Conservation (phyloP, 106 monocot species). For the Dendrobium nobile region DNA sequence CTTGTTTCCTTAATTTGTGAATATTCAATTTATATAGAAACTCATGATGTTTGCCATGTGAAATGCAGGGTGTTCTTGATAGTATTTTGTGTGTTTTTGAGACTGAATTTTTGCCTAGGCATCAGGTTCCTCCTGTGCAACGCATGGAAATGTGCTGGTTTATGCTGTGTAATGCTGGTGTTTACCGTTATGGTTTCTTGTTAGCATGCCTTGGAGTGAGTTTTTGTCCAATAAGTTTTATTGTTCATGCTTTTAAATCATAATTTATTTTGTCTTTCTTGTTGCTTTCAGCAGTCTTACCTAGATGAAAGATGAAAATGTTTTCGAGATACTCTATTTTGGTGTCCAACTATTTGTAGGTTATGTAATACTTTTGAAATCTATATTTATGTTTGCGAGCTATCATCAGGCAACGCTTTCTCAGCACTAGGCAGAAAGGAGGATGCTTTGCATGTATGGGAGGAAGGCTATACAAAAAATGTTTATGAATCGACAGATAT, state of each 20-base stretch:
- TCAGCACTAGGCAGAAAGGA: slow-evolving; percentile 79
- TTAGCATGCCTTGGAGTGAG: not conserved
- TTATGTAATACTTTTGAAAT: not conserved
- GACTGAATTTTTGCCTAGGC: not conserved
- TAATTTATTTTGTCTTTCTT: not conserved
- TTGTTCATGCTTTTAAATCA: not conserved
- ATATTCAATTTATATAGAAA: not conserved
- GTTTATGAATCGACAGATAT: slow-evolving; percentile 62
- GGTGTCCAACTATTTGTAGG: not conserved
- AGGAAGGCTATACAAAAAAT: slow-evolving; percentile 61
- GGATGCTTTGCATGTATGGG: slow-evolving; percentile 70
- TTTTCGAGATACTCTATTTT: not conserved
- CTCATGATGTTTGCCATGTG: not conserved
- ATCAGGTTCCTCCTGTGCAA: not conserved
- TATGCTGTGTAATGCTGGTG: not conserved
- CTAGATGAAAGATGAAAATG: not conserved
- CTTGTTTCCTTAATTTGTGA: not conserved
- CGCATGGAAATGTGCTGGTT: not conserved
- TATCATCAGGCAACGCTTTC: slow-evolving; percentile 64
- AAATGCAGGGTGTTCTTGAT: not conserved
- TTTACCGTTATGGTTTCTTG: not conserved
- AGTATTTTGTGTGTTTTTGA: not conserved
- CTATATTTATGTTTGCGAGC: slow-evolving; percentile 7
- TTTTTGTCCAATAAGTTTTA: not conserved
- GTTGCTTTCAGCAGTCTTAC: not conserved